Conservation (phyloP, 768 basidiomycete genomes). For the Hemileccinum rubropunctum region DNA sequence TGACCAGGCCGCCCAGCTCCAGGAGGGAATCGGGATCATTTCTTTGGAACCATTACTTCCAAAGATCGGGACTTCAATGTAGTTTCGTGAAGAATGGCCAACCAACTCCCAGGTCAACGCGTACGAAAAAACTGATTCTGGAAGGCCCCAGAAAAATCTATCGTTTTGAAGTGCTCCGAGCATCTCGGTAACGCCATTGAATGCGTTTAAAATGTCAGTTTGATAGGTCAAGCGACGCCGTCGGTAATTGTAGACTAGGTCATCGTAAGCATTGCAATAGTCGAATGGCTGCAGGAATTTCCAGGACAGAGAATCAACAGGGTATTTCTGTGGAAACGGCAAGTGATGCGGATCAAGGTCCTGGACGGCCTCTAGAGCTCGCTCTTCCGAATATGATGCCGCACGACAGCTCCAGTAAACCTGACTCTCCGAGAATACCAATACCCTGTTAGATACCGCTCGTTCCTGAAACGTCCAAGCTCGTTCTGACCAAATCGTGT, state of each 20-base stretch:
- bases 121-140: slow-evolving; percentile 14
- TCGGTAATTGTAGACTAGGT: slow-evolving; percentile 7
- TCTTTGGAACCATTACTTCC: slow-evolving; percentile 1
- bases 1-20: slow-evolving; percentile 19
- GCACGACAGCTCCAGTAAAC: slow-evolving; percentile 17
- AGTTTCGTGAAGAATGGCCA: slow-evolving; percentile 1
- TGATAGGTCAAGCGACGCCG: slow-evolving; percentile 9
- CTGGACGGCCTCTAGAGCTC: slow-evolving; percentile 4
- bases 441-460: slow-evolving; percentile 9
- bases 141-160: slow-evolving; percentile 13
- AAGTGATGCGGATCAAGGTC: not conserved
- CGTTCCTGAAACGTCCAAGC: slow-evolving; percentile 24
- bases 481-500: slow-evolving; percentile 10
- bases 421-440: slow-evolving; percentile 18
- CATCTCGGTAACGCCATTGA: slow-evolving; percentile 13
- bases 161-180: slow-evolving; percentile 10
- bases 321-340: not conserved
- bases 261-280: not conserved
- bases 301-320: not conserved
- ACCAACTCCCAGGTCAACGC: slow-evolving; percentile 6
- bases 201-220: slow-evolving; percentile 17
- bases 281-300: not conserved
- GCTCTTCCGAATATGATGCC: slow-evolving; percentile 11
- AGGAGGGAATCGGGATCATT: slow-evolving; percentile 13
- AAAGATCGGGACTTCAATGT: slow-evolving; percentile 1